These are phyloP conservation scores for Phytopythium litorale DNA, from an alignment of 352 stramenopile species.

Conservation along the genomic window DNA sequence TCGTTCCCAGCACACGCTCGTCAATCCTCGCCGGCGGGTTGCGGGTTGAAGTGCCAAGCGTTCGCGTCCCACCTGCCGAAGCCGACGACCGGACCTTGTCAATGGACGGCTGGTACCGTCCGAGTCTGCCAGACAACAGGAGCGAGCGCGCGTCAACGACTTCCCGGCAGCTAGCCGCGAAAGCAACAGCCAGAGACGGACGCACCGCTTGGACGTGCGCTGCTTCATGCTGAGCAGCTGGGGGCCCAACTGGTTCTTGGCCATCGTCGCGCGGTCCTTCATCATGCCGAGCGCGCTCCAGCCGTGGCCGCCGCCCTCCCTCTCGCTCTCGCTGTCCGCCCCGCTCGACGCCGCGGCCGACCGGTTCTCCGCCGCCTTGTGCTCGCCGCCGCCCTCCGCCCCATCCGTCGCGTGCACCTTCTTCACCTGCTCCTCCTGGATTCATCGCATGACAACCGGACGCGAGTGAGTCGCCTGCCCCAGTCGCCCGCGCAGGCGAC, in stretches of 20 bases:
- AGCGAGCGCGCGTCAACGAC: background rate
- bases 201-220: slow-evolving; percentile 47
- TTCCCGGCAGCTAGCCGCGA: background rate
- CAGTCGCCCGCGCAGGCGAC: background rate
- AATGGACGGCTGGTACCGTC: slow-evolving; percentile 76
- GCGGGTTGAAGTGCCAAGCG: background rate
- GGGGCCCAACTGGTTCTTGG: slow-evolving; percentile 51
- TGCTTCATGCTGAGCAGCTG: slow-evolving; percentile 49
- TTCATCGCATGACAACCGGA: too few relatives aligned
- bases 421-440: background rate
- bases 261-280: slow-evolving; percentile 45
- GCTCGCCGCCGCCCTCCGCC: background rate
- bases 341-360: background rate
- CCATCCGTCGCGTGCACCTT: background rate
- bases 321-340: background rate
- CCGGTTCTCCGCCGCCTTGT: background rate
- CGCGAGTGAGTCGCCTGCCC: background rate
- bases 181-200: background rate
- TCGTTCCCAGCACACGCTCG: slow-evolving; percentile 4
- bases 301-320: slow-evolving; percentile 11
- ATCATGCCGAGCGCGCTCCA: slow-evolving; percentile 38
- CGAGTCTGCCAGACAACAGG: slow-evolving; percentile 26
- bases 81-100: slow-evolving; percentile 70
- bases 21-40: background rate
- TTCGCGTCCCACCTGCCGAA: slow-evolving; percentile 32